Evolutionary conservation across 2,329 filamentous ascomycete species (phyloP), one percentile per base, ranked within the genome.

Genomic region (Ramularia endophylla): DNA sequence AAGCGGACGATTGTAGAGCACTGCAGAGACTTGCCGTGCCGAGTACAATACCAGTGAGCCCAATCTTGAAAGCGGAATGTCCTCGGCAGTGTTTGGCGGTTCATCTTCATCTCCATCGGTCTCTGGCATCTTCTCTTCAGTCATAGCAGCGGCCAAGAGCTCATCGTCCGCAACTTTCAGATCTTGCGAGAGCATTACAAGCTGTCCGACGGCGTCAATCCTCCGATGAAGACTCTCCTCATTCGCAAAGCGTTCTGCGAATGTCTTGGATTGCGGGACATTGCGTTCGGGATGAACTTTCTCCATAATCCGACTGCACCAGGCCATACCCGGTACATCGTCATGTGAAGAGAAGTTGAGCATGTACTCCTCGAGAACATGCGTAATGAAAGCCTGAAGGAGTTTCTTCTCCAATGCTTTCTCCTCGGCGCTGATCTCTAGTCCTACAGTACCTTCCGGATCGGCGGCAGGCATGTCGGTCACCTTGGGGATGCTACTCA

Each of bases 301-400:
- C 62, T 90, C 85, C 47, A 85, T 71, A 41, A 88, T 62, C 37
- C 85, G 62, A 48, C 63, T 71, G 5, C 66, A 65, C 71, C 71
- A 74, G 2, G 68, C 66, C 35, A 74, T 56, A 5, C 71, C 72
- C 1, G 71, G 69, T 4, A 71, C 64, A 53, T 72, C 69, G 16
- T 69, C 67, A 3, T 65, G 61, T 3, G 58, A 57, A 13, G 53
- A 38, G 13, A 74, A 50, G 5, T 66, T 66, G n/a, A 76, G 79
- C 46, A 86, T 73, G 51, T 87, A 90, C 33, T 82, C 76, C 58
- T 89, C 85, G 8, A 89, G 65, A 13, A 89, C 67, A 57, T 85
- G 84, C 0, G 83, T 87, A n/a, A 87, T 72, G 60, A 92, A 89
- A 1, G 81, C 80, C 56, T 87, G 81, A 17, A 90, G 65, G 12